Evolutionary conservation across 768 basidiomycete species (phyloP), one percentile per base, ranked within the genome.

Genomic region (Tulasnella sp.): DNA sequence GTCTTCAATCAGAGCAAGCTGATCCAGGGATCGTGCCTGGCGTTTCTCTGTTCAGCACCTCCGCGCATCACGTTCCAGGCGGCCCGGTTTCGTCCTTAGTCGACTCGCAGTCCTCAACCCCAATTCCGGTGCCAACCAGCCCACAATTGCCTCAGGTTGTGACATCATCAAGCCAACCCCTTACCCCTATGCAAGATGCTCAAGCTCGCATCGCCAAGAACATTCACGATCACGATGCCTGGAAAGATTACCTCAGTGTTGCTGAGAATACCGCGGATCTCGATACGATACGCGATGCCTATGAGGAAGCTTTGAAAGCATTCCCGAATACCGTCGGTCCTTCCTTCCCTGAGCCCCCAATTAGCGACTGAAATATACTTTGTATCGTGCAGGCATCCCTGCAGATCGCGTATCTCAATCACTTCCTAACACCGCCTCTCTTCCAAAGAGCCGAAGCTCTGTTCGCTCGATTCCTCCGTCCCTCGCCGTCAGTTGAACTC

Each of bases 311-410:
- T 81, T 88, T 97, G 79, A 90, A 91, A 83, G 91, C 91, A 75
- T 97, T 94, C 85, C 97, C 97, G 27, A 97, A 97, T 85, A 95
- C 93, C 82, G 96, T 98, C 87, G 88, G 94, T 90, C 81, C 31
- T 75, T 80, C 79, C 79, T 76, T 27, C 46, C 48, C 81, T 76
- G 27, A 68, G 21, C 62, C 31, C 16, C 62, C 34, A 18, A 68
- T 3, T 48, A 72, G 46, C 77, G 34, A n/a, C 62, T 44, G 75
- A 83, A 40, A 19, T 21, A 74, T 3, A 8, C 18, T 46, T 44
- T 19, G 18, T 18, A 19, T 34, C 71, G 58, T 83, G 79, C 75
- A 95, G 95, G 90, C 92, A 10, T 89, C 92, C 14, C 93, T 93
- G 0, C 95, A 96, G 86, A 93, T 95, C 82, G 91, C 92, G 31